Evolutionary conservation across 176 grass and related monocot genomes (phyloP), one percentile per base, ranked within the genome.

Genomic region (Carex parvula): DNA sequence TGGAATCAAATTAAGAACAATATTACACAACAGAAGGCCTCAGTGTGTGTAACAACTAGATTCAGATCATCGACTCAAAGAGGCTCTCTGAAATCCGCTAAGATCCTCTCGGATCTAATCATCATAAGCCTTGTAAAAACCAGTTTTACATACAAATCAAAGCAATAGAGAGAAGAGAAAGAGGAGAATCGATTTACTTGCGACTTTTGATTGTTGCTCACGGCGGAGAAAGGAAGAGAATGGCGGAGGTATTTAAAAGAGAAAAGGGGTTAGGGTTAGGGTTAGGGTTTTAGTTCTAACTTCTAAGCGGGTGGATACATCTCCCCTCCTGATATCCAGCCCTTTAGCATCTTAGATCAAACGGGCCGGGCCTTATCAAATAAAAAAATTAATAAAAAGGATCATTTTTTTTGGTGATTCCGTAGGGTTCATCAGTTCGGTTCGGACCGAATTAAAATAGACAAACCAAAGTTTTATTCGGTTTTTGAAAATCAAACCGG

Each of bases 21-120:
- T 3, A 62, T 11, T 3, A 61, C 10, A 50, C 2, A 50, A 48
- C 12, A 50, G 10, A 41, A 70, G 29, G 69, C 59, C n/a, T 88
- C 86, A 88, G 86, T 79, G 81, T 84, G 86, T 88, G 86, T 88
- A 88, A 88, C 86, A 79, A 88, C 86, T 41, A 46, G 81, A 84
- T 84, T 88, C 30, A 78, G 86, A 79, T 88, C 86, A 88, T 84
- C 57, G 81, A 79, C 81, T 37, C 70, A 39, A 21, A 3, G 21
- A 79, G 79, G 7, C 81, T 88, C 86, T 78, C 86, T 79, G 86
- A 88, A 88, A 88, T 88, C 86, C 86, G 86, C 86, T 88, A 84
- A 88, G 86, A 88, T 88, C 86, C 72, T 79, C 39, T 71, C 39
- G 70, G 82, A 81, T 78, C 74, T 32, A 70, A 78, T 88, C 86